Base-by-base conservation (phyloP, 83 land plant species). In the Thuja plicata region DNA sequence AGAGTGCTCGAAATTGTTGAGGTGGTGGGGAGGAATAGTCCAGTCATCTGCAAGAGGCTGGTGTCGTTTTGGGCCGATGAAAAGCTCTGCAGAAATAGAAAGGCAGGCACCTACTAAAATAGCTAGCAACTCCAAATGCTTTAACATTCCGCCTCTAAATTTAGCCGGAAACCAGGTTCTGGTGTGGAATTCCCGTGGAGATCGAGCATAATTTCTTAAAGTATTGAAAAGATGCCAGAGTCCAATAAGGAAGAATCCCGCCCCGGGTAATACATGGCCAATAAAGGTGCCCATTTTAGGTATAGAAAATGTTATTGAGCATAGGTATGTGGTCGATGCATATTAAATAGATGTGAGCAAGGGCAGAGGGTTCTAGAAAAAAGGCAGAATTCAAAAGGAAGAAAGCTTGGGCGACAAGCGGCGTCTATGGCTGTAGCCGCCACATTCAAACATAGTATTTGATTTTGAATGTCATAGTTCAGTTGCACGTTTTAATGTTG, bases 1-100 rank as follows among this genome's bases (percentile, higher is more conserved):
- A 11, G 98, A 90, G 91, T 97, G 99, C 92, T 97, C 98, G 81
- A 97, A 94, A 90, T 97, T 97, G 90, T 93, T 95, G 88, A 89
- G 73, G 91, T 90, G 89, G 89, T 62, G 19, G 24, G 90, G 55
- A 86, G 87, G 90, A 87, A 92, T 86, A 83, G 93, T 89, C 91
- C 89, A 84, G 89, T 89, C 92, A 84, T 94, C 93, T 24, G 88
- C 93, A 4, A 90, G 30, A 5, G 91, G 91, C 79, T 89, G 91
- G 62, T 90, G 91, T 48, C 37, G 57, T 16, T 54, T 2, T 54
- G 57, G 57, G 0, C 57, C 57, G 57, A 54, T 54, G 19, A 54
- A 54, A 54, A 54, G 57, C 57, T 54, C 57, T 3, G 57, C 57
- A 0, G 57, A 54, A 54, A 54, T 54, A 0, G 57, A 54, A 1